Conservation (phyloP, 768 basidiomycete genomes). For the Lactarius quietus region DNA sequence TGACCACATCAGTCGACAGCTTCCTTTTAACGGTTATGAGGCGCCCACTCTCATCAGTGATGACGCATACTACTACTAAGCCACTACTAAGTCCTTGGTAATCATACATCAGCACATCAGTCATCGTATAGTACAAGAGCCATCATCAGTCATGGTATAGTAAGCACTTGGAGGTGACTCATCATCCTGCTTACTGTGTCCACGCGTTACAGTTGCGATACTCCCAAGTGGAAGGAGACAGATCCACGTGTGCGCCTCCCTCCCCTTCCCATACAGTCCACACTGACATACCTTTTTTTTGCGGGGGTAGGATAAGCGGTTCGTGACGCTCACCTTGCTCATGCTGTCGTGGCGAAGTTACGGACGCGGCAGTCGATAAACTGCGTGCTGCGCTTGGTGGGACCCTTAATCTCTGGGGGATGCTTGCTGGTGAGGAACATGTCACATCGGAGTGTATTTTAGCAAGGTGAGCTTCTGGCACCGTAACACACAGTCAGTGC, state of each 20-base stretch:
- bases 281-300: not conserved
- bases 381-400: constrained; percentile 74
- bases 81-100: too few species aligned
- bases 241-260: constrained; percentile 55
- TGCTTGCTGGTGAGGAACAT: constrained; percentile 59
- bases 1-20: too few species aligned
- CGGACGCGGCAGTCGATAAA: constrained; percentile 71
- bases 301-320: constrained; percentile 62
- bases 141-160: too few species aligned
- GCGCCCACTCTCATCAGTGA: too few species aligned
- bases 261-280: too few species aligned
- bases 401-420: constrained; percentile 64
- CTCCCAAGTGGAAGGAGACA: constrained; percentile 58
- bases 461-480: constrained; percentile 91
- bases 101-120: too few species aligned
- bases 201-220: too few species aligned
- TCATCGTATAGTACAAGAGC: too few species aligned
- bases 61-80: too few species aligned
- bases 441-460: constrained; percentile 73
- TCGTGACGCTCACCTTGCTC: constrained; percentile 82
- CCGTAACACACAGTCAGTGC: constrained; percentile 71
- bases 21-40: too few species aligned
- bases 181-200: too few species aligned
- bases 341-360: constrained; percentile 94
- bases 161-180: too few species aligned